These are phyloP conservation scores for Gossypium sturtianum DNA, from an alignment of 345 rosid genomes.

Conservation along the genomic window DNA sequence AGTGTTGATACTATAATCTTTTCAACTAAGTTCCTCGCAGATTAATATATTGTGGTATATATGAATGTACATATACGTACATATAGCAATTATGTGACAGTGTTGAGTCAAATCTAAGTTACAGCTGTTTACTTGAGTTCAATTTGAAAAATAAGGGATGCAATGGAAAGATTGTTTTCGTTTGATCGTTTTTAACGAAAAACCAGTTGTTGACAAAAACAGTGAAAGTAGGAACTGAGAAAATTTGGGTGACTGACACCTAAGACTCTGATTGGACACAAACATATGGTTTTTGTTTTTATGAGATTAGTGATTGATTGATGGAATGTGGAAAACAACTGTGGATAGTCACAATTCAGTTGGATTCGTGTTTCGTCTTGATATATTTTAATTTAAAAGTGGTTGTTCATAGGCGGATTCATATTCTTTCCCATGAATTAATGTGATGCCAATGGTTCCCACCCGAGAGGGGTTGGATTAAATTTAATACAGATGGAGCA, in stretches of 20 bases:
- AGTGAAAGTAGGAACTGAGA: neutral
- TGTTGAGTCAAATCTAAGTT: neutral
- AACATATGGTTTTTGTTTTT: no score
- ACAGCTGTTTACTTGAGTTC: neutral
- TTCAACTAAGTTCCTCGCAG: neutral
- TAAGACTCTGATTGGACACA: neutral
- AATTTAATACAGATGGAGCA: no score
- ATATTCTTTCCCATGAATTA: no score
- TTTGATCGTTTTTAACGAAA: neutral
- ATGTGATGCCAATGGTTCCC: no score
- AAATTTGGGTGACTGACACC: neutral
- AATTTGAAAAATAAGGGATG: neutral
- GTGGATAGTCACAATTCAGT: no score
- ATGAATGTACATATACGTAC: neutral
- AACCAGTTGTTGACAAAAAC: neutral
- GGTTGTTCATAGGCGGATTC: no score
- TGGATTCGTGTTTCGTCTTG: no score
- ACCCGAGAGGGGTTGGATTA: no score
- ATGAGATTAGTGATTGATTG: no score
- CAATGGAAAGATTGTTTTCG: constrained; percentile 4
- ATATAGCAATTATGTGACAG: neutral
- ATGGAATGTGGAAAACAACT: no score
- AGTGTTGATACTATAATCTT: no score
- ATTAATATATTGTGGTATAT: neutral
- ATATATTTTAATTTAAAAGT: no score